phyloP scores from a whole-genome alignment of 345 rosid species.

The Sisymbrium altissimum region DNA sequence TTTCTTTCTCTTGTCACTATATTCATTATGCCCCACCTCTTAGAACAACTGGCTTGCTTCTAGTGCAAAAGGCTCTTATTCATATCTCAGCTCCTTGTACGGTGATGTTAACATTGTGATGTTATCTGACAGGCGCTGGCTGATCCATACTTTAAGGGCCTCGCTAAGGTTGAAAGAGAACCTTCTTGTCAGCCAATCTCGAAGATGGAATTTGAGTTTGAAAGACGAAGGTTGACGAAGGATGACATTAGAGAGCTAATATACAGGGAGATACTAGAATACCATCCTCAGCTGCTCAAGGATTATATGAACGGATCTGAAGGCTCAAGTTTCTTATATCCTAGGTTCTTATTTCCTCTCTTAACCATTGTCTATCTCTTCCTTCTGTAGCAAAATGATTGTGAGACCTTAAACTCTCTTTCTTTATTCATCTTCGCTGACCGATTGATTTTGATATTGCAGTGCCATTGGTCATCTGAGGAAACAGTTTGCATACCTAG shows the following conservation, averaged over 20 bases:
- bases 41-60: not conserved
- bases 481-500: conserved; percentile 91
- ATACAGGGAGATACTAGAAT: conserved; percentile 87
- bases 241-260: conserved; percentile 84
- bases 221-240: conserved; percentile 84
- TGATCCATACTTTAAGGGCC: conserved; percentile 95
- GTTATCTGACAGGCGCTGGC: conserved; percentile 61
- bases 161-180: conserved; percentile 88
- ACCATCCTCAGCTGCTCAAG: conserved; percentile 92
- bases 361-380: not conserved
- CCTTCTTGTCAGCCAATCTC: conserved; percentile 86
- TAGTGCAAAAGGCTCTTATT: not conserved
- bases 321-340: conserved; percentile 85
- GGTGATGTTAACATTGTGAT: not conserved
- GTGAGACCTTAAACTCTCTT: not conserved
- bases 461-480: conserved; percentile 90
- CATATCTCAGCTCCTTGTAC: not conserved
- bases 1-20: conserved; percentile 2
- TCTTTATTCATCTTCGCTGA: not conserved
- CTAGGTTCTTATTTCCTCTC: conserved; percentile 55
- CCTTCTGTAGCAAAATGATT: not conserved
- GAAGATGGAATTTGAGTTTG: conserved; percentile 95
- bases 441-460: conserved; percentile 30
- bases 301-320: conserved; percentile 83
- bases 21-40: not conserved